Evolutionary conservation across 352 stramenopile species (phyloP), one percentile per base, ranked within the genome.

Genomic region (Phytophthora pluvialis): DNA sequence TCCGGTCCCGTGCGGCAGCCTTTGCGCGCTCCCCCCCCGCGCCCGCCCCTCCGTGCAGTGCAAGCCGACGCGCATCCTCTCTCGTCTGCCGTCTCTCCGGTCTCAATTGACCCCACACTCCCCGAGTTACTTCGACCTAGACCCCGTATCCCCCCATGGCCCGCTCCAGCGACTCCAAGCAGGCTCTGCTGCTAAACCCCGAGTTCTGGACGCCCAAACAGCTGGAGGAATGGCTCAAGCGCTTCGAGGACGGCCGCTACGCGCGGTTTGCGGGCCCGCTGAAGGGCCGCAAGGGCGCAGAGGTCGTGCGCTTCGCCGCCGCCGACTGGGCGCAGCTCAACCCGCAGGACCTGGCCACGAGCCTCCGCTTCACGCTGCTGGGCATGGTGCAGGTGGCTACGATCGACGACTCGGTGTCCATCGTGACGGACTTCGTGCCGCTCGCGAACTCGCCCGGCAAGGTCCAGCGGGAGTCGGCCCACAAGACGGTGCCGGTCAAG

Each of bases 331-430:
- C 74, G 3, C 33, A 77, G 44, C 60, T 94, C 15, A 64, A 83
- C 43, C 88, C 86, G 5, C 64, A 72, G 15, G 75, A 91, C 42
- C 67, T 96, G 36, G 86, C 86, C 4, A 90, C 75, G 15, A 94
- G 86, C 25, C 77, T 94, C 40, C 88, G 88, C 36, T 96, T 94
- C 69, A 96, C 88, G 55, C 70, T 96, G 16, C 66, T 96, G 15
- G 88, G 86, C 11, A 96, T 96, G 88, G 76, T 91, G 33, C 88
- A 96, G 51, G 83, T 96, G 35, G 84, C 86, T 13, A 78, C 77
- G 10, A 64, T 74, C 18, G 82, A 91, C 7, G 83, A 85, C 29
- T 64, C 75, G 1, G 54, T 91, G 60, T 60, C 75, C n/a, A 93
- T 93, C 62, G 82, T 92, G 36, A 94, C 86, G 48, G 81, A 94